Conservation (phyloP, 2,329 filamentous ascomycete species). For the Phialophora macrospora region DNA sequence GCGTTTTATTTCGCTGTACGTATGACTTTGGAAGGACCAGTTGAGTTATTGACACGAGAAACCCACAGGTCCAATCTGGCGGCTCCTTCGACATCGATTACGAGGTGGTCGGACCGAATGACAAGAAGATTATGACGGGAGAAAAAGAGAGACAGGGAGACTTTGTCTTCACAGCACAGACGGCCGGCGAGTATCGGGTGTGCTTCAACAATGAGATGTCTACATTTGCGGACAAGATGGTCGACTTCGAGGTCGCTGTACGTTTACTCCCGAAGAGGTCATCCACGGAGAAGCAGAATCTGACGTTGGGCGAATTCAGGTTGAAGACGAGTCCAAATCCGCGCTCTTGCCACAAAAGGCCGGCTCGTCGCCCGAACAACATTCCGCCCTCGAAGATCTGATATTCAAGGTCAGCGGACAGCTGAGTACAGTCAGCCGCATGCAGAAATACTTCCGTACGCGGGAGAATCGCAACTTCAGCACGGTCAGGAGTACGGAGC, state of each 20-base stretch:
- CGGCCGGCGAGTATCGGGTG: slow-evolving; percentile 88
- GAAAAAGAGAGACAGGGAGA: slow-evolving; percentile 93
- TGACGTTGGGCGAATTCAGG: slow-evolving; percentile 56
- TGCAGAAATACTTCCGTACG: slow-evolving; percentile 99
- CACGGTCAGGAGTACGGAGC: slow-evolving; percentile 94
- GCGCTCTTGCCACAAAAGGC: slow-evolving; percentile 85
- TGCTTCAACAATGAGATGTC: slow-evolving; percentile 99
- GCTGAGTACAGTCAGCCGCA: slow-evolving; percentile 89
- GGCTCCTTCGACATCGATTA: slow-evolving; percentile 98
- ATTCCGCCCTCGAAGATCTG: slow-evolving; percentile 84
- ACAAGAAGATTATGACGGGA: slow-evolving; percentile 81
- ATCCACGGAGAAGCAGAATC: slow-evolving; percentile 33
- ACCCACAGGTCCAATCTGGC: slow-evolving; percentile 87
- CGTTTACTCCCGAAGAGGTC: slow-evolving; percentile 44
- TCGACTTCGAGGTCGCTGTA: slow-evolving; percentile 97
- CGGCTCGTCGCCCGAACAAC: slow-evolving; percentile 86
- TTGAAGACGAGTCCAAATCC: slow-evolving; percentile 79
- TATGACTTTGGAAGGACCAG: slow-evolving; percentile 31
- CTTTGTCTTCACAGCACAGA: slow-evolving; percentile 94
- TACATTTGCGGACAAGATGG: slow-evolving; percentile 94
- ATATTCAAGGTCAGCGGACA: slow-evolving; percentile 94
- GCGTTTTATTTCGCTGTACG: slow-evolving; percentile 98
- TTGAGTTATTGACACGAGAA: not conserved
- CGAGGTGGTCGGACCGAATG: slow-evolving; percentile 77
- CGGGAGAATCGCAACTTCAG: slow-evolving; percentile 99